Conservation (phyloP, 108 stramenopile species). For the Skeletonema costatum region DNA sequence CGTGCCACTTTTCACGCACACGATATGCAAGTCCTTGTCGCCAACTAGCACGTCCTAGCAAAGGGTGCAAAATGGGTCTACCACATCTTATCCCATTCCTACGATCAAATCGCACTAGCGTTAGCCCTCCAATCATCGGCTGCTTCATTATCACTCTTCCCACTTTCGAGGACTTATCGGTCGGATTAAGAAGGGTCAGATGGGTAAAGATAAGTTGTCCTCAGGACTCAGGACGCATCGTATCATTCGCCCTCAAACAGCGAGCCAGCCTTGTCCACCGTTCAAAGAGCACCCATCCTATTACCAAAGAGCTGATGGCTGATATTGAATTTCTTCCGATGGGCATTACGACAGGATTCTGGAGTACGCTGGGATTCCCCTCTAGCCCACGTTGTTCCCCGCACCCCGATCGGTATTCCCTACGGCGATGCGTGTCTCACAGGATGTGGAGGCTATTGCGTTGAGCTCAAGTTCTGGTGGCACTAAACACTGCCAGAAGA, state of each 20-base stretch:
- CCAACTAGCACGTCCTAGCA: slow-evolving; percentile 6
- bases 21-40: no score
- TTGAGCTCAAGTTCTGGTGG: slow-evolving; percentile 18
- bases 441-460: slow-evolving; percentile 13
- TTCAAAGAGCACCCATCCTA: neutral
- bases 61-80: slow-evolving; percentile 21
- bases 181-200: neutral
- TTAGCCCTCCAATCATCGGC: neutral
- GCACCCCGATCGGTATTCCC: neutral
- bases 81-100: slow-evolving; percentile 18
- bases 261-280: neutral
- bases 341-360: neutral
- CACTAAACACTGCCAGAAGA: slow-evolving; percentile 1
- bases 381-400: neutral
- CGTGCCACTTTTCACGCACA: no score
- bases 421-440: slow-evolving; percentile 14
- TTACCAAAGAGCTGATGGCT: neutral
- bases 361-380: neutral
- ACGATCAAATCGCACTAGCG: slow-evolving; percentile 17
- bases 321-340: neutral
- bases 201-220: neutral
- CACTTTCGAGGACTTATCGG: neutral
- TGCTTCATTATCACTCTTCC: no score
- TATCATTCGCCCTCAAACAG: neutral
- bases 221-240: neutral